Conservation (phyloP, 768 basidiomycete genomes). For the Russula griseocarnosa region DNA sequence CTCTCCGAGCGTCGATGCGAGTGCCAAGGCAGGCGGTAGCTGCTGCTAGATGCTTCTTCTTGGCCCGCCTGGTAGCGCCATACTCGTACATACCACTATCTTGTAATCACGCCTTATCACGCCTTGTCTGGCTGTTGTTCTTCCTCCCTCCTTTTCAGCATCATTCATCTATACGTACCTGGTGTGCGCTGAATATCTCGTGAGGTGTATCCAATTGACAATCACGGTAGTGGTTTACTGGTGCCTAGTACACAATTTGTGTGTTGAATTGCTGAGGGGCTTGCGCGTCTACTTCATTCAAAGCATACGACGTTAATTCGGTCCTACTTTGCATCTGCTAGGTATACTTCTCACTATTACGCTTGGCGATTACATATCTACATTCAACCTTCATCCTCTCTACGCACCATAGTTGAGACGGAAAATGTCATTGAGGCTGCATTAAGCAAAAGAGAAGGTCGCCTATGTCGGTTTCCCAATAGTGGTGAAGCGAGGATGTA, state of each 20-base stretch:
- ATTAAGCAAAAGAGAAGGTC: not conserved
- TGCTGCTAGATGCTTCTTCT: slow-evolving; percentile 50
- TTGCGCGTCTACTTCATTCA: not conserved
- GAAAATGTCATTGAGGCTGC: slow-evolving; percentile 86
- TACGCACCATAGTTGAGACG: slow-evolving; percentile 69
- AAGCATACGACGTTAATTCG: not conserved
- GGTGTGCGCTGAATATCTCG: slow-evolving; percentile 7
- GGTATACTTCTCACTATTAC: slow-evolving; percentile 22
- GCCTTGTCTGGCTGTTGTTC: slow-evolving; percentile 18
- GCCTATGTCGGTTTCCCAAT: not conserved
- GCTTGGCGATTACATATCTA: slow-evolving; percentile 14
- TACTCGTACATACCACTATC: slow-evolving; percentile 25
- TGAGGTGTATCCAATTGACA: not conserved
- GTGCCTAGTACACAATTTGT: not conserved
- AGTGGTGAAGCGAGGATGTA: slow-evolving; percentile 18
- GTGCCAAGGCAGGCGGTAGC: slow-evolving; percentile 51
- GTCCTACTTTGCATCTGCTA: not conserved
- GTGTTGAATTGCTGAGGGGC: not conserved
- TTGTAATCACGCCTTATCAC: slow-evolving; percentile 21
- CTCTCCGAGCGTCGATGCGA: slow-evolving; percentile 65
- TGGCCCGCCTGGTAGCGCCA: slow-evolving; percentile 1
- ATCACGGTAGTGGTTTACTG: not conserved
- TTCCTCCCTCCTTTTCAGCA: slow-evolving; percentile 6
- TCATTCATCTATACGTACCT: slow-evolving; percentile 3
- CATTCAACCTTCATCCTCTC: not conserved